Evolutionary conservation across 768 basidiomycete species (phyloP).

Genomic region (Phlegmacium glaucopus): DNA sequence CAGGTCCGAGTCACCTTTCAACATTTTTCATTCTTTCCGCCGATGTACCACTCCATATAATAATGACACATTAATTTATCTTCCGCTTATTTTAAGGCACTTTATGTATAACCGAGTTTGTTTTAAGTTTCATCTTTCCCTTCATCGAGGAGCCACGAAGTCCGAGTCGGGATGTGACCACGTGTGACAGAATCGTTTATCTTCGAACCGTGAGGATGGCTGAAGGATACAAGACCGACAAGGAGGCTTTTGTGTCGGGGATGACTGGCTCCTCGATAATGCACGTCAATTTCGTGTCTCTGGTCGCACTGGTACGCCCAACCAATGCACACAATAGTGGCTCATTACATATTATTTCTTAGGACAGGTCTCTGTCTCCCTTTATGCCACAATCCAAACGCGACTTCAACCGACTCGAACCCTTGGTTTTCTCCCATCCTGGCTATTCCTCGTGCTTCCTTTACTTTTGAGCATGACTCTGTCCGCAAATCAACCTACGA

Average conservation of each 20-base stretch:
- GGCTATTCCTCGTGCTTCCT: slow-evolving; percentile 66
- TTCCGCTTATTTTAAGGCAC: no score
- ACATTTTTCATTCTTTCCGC: no score
- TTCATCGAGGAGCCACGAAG: no score
- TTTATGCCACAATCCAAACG: slow-evolving; percentile 60
- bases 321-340: not conserved
- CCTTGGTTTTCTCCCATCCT: slow-evolving; percentile 48
- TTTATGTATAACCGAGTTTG: no score
- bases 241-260: slow-evolving; percentile 80
- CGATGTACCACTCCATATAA: no score
- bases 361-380: slow-evolving; percentile 61
- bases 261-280: slow-evolving; percentile 64
- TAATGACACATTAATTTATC: no score
- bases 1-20: no score
- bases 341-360: not conserved
- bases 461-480: slow-evolving; percentile 81
- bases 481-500: slow-evolving; percentile 54
- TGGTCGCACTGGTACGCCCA: slow-evolving; percentile 29
- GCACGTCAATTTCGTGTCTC: slow-evolving; percentile 65
- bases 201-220: slow-evolving; percentile 8
- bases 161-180: no score
- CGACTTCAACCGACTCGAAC: slow-evolving; percentile 37
- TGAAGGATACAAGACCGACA: slow-evolving; percentile 62
- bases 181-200: no score
- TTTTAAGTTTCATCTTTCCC: no score